Evolutionary conservation across 805 yeast genomes (phyloP), one percentile per base, ranked within the genome.

Genomic region (Suhomyces kilbournensis): DNA sequence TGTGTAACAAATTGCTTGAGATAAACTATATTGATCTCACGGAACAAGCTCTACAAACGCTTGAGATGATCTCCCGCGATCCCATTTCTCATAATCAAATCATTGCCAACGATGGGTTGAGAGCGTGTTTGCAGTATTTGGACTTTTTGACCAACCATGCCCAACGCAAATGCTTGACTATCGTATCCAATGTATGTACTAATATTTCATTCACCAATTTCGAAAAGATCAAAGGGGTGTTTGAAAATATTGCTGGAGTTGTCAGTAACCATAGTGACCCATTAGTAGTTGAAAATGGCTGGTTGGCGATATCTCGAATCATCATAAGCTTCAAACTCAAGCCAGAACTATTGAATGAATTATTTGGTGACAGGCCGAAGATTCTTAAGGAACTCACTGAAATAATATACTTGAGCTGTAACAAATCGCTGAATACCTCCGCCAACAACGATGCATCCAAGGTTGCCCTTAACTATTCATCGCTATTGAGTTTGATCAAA

Each of bases 131-230:
- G 44, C 82, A 81, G 60, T 89, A 83, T 61, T 74, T 92, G 54
- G 98, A 94, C 65, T 93, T 93, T 63, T 87, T 93, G 66, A 88
- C 97, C 1, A 78, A 84, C 19, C 96, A 90, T 69, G 88, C 96
- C 0, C 98, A 93, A 67, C 74, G 96, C 50, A 87, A 90, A 56
- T 90, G 96, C 14, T 70, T 91, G 34, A 71, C 76, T 0, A 86
- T 88, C 35, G 86, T 87, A 15, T 86, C 94, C 3, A 85, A 86
- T 60, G 75, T 92, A 3, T 83, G 90, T 56, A 72, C 77, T 8
- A 71, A 71, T 40, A 73, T 86, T 2, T 72, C 75, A 8, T 52
- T 57, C 2, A 61, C 71, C 0, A 79, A 80, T 56, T 79, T 83
- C 47, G 69, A 69, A 3, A 71, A 74, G 46, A 70, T 89, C 7